These are phyloP conservation scores for Xylaria cubensis DNA, from an alignment of 495 filamentous ascomycete genomes.

Conservation along the genomic window DNA sequence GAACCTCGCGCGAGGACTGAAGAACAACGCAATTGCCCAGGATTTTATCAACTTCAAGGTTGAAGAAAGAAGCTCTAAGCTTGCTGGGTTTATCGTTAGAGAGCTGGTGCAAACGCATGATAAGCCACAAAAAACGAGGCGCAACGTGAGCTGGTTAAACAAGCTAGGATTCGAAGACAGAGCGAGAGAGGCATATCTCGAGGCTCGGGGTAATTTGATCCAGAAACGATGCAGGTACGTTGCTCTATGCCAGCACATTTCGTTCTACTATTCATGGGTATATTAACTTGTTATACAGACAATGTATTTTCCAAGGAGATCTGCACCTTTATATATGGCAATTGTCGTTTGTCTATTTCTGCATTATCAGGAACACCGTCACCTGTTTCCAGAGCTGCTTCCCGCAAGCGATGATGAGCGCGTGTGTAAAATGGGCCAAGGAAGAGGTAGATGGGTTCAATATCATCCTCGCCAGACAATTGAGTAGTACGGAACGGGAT, in stretches of 20 bases:
- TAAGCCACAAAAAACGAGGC: constrained; percentile 70
- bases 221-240: constrained; percentile 80
- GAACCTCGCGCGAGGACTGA: constrained; percentile 76
- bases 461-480: constrained; percentile 75
- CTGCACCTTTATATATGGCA: constrained; percentile 92
- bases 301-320: constrained; percentile 93
- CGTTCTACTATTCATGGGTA: constrained; percentile 12
- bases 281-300: constrained; percentile 60
- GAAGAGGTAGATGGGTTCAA: constrained; percentile 92
- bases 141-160: constrained; percentile 80
- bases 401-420: constrained; percentile 82
- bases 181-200: constrained; percentile 84
- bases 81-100: constrained; percentile 76
- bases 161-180: constrained; percentile 88
- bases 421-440: constrained; percentile 95
- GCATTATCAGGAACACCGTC: constrained; percentile 88
- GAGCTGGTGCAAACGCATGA: constrained; percentile 76
- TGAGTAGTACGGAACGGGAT: constrained; percentile 76
- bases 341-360: constrained; percentile 96
- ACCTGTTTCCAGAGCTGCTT: constrained; percentile 89
- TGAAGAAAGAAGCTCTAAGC: constrained; percentile 79
- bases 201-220: constrained; percentile 76
- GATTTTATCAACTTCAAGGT: constrained; percentile 89
- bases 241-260: not conserved
- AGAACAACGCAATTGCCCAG: constrained; percentile 83